phyloP scores from a whole-genome alignment of 2,329 filamentous ascomycete species.

The Fusarium buxicola region DNA sequence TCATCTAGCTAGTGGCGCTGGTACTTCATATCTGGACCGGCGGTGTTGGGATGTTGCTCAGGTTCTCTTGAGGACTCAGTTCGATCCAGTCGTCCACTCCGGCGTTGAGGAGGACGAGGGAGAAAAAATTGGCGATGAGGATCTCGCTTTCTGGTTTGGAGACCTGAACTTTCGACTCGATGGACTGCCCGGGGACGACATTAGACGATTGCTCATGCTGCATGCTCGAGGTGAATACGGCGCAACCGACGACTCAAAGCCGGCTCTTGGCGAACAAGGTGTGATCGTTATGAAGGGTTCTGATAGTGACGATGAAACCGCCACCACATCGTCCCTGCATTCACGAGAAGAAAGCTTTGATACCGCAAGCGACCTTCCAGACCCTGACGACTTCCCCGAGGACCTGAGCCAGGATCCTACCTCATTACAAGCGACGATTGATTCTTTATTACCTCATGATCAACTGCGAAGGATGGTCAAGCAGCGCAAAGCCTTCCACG shows the following conservation, averaged over 20 bases:
- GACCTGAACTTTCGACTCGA: conserved; percentile 96
- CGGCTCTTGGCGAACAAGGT: conserved; percentile 58
- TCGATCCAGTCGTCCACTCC: conserved; percentile 76
- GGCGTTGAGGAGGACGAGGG: conserved; percentile 74
- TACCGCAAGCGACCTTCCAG: conserved; percentile 61
- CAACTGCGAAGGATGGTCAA: conserved; percentile 82
- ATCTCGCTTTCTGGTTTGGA: conserved; percentile 96
- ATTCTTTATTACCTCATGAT: conserved; percentile 89
- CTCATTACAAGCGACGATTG: conserved; percentile 88
- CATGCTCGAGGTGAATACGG: conserved; percentile 85
- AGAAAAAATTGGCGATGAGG: conserved; percentile 85
- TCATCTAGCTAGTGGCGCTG: conserved; percentile 88
- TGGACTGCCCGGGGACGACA: conserved; percentile 88
- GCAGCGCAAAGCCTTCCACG: conserved; percentile 82
- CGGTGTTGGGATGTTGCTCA: conserved; percentile 91
- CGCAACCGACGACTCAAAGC: conserved; percentile 55
- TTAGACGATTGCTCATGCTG: conserved; percentile 83
- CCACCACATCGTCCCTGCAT: conserved; percentile 49
- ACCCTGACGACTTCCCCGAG: conserved; percentile 73
- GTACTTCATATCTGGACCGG: conserved; percentile 80
- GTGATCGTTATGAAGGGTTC: conserved; percentile 60
- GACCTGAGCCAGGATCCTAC: conserved; percentile 82
- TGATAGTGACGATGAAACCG: conserved; percentile 61
- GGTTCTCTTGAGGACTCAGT: conserved; percentile 79
- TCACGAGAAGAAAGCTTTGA: conserved; percentile 54